Percentiles rank a stretch among this genome's conserved stretches.
These are phyloP conservation scores for Bjerkandera adusta DNA, from an alignment of 1,284 basidiomycete species.

Conservation along the genomic window DNA sequence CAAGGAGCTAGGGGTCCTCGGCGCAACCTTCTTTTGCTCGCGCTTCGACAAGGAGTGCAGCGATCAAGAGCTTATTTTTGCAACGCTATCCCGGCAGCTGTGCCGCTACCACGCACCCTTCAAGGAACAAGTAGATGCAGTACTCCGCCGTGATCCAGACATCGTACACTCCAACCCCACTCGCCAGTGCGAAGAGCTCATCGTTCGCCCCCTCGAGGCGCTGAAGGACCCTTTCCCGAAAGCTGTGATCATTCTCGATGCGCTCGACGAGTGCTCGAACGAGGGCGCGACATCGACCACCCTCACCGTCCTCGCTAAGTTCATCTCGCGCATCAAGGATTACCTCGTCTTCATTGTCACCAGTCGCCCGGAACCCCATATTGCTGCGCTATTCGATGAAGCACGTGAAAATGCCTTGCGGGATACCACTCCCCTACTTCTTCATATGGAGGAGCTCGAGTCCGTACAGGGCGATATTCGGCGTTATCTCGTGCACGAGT, in stretches of 20 bases:
- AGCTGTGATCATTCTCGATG: conserved; percentile 26
- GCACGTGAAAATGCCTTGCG: background rate
- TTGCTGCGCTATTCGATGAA: conserved; percentile 16
- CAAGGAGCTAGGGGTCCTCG: conserved; percentile 16
- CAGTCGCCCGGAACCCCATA: conserved; percentile 24
- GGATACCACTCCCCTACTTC: background rate
- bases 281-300: conserved; percentile 17
- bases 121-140: no score
- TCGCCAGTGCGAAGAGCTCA: conserved; percentile 21
- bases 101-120: conserved; percentile 17
- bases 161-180: conserved; percentile 7
- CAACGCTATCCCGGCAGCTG: conserved; percentile 28
- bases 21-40: conserved; percentile 33
- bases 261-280: conserved; percentile 28
- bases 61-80: conserved; percentile 21
- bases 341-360: conserved; percentile 22
- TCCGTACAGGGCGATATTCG: background rate
- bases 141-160: conserved; percentile 15
- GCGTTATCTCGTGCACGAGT: background rate
- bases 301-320: conserved; percentile 12
- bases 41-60: conserved; percentile 20
- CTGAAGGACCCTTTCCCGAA: conserved; percentile 14
- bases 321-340: background rate
- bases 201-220: conserved; percentile 24
- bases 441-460: background rate